phyloP scores from a whole-genome alignment of 2,329 filamentous ascomycete species.

The Cyphellophora europaea region DNA sequence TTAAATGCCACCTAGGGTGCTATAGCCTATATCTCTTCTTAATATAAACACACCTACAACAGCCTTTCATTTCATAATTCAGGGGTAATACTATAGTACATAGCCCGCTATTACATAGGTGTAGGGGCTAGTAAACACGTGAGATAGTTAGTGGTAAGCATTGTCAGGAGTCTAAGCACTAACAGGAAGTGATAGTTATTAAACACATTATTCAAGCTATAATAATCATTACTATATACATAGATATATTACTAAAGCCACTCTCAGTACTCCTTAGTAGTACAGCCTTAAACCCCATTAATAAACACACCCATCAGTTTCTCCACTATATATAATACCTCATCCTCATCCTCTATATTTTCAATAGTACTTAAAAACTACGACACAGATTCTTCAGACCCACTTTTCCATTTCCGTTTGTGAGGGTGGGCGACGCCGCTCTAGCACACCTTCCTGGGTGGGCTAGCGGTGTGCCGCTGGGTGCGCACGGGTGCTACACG shows the following conservation, averaged over 20 bases:
- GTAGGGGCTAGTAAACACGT: neutral
- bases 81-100: neutral
- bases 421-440: too few relatives aligned
- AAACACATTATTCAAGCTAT: constrained; percentile 1
- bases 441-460: too few relatives aligned
- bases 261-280: neutral
- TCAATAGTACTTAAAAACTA: too few relatives aligned
- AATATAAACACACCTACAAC: neutral
- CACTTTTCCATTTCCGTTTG: too few relatives aligned
- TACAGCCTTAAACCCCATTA: neutral
- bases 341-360: constrained; percentile 1
- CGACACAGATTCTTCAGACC: too few relatives aligned
- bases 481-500: too few relatives aligned
- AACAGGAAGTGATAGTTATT: neutral
- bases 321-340: neutral
- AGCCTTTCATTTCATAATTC: neutral
- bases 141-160: neutral
- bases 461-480: too few relatives aligned
- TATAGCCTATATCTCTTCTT: neutral
- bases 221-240: neutral
- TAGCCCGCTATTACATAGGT: neutral
- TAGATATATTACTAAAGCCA: neutral
- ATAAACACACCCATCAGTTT: neutral
- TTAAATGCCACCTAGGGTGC: neutral
- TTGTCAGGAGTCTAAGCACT: neutral